Percentiles rank a stretch among this genome's conserved stretches.
Conservation (phyloP, 495 filamentous ascomycete genomes). For the Hyaloscypha bicolor region DNA sequence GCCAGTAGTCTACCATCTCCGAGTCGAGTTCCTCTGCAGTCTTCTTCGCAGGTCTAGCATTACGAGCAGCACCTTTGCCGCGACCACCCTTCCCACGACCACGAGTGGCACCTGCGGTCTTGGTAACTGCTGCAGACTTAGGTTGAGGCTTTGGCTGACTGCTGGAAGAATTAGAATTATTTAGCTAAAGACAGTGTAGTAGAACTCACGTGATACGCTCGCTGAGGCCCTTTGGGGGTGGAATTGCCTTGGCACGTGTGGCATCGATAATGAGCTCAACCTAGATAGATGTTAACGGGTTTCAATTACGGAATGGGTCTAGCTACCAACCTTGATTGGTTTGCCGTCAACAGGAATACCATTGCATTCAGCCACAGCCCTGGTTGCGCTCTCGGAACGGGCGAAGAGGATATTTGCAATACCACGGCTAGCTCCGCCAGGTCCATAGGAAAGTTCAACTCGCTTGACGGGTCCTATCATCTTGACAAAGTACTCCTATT, state of each 20-base stretch:
- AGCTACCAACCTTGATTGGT: slow-evolving; percentile 77
- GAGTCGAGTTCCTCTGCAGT: slow-evolving; percentile 91
- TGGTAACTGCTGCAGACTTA: slow-evolving; percentile 78
- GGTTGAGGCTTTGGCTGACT: slow-evolving; percentile 72
- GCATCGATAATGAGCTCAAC: slow-evolving; percentile 89
- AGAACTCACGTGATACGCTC: slow-evolving; percentile 77
- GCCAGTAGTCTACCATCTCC: slow-evolving; percentile 94
- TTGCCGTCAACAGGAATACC: slow-evolving; percentile 85
- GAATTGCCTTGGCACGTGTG: slow-evolving; percentile 64
- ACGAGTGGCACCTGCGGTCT: slow-evolving; percentile 48
- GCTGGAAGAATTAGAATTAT: slow-evolving; percentile 36
- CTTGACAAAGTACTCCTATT: slow-evolving; percentile 94
- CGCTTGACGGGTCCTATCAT: slow-evolving; percentile 87
- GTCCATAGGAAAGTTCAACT: slow-evolving; percentile 87
- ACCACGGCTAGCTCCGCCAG: slow-evolving; percentile 87
- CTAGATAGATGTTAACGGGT: slow-evolving; percentile 47
- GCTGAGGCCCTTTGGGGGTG: slow-evolving; percentile 72
- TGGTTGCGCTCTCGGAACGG: slow-evolving; percentile 74
- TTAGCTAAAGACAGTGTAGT: not conserved
- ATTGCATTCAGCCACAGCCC: slow-evolving; percentile 80
- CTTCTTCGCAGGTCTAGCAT: slow-evolving; percentile 78
- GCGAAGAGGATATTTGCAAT: slow-evolving; percentile 74
- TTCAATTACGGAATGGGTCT: not conserved
- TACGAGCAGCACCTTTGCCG: slow-evolving; percentile 51
- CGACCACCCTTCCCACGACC: slow-evolving; percentile 52